Conservation (phyloP, 495 filamentous ascomycete genomes). For the Neurospora pannonica region DNA sequence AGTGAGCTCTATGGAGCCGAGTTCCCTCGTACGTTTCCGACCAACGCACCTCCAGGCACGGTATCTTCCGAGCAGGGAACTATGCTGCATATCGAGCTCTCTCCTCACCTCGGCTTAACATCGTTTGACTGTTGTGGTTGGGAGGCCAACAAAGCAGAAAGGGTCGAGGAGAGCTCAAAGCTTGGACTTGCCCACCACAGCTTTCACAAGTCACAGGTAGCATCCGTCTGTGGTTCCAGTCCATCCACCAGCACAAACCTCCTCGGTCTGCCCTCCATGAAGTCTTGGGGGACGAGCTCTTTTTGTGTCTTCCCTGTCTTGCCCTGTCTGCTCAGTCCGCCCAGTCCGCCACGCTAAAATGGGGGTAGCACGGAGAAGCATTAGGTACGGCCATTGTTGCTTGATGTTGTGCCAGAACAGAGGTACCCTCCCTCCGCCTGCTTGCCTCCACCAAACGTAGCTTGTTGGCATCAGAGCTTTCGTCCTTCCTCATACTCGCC, state of each 20-base stretch:
- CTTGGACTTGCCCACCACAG: neutral
- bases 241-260: neutral
- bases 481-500: neutral
- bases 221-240: neutral
- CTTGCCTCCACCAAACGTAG: neutral
- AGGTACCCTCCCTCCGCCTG: neutral
- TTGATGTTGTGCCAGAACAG: neutral
- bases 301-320: neutral
- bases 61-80: neutral
- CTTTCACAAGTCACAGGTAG: neutral
- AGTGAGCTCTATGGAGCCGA: neutral
- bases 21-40: neutral
- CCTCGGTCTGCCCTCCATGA: neutral
- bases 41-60: neutral
- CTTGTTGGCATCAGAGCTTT: neutral
- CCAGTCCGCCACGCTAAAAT: neutral
- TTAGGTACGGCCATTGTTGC: neutral
- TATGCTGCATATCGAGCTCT: neutral
- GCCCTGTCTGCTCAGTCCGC: neutral
- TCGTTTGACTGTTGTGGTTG: neutral
- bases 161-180: neutral
- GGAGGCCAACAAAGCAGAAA: neutral
- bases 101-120: neutral
- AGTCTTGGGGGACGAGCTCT: neutral
- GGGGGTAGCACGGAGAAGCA: neutral